These are phyloP conservation scores for Amauroascus niger DNA, from an alignment of 2,329 filamentous ascomycete genomes.

Conservation along the genomic window DNA sequence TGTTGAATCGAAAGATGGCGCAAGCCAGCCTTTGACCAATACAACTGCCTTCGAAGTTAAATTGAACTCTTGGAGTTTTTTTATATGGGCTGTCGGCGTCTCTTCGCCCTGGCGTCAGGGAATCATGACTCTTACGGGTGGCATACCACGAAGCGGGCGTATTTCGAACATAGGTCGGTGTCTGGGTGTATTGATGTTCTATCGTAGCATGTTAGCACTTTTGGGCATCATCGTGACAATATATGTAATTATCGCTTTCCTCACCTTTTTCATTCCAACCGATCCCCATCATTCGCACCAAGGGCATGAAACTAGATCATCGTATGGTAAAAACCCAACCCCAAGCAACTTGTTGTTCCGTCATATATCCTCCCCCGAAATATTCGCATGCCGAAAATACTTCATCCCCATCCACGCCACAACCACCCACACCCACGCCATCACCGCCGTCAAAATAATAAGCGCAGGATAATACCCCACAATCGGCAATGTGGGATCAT, in stretches of 20 bases:
- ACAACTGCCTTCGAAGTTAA: neutral
- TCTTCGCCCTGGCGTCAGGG: neutral
- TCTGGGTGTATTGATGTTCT: neutral
- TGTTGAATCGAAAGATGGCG: constrained; percentile 8
- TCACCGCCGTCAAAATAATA: constrained; percentile 84
- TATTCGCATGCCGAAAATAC: constrained; percentile 95
- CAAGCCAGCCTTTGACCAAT: neutral
- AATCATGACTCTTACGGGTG: neutral
- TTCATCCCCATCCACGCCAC: constrained; percentile 99
- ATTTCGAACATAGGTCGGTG: neutral
- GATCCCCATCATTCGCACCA: too few species aligned
- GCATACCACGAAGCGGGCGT: constrained; percentile 4
- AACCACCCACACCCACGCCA: constrained; percentile 98
- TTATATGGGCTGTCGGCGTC: neutral
- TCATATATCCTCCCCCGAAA: constrained; percentile 51
- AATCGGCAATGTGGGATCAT: constrained; percentile 88
- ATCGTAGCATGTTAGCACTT: neutral
- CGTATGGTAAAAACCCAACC: too few species aligned
- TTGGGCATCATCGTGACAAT: neutral
- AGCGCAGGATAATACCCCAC: constrained; percentile 94
- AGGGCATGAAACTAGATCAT: too few species aligned
- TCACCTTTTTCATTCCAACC: neutral
- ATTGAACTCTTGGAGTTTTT: neutral
- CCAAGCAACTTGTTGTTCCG: too few species aligned
- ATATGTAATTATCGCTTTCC: neutral